phyloP scores from a whole-genome alignment of 2,329 filamentous ascomycete genomes.

The Fusarium austroafricanum region DNA sequence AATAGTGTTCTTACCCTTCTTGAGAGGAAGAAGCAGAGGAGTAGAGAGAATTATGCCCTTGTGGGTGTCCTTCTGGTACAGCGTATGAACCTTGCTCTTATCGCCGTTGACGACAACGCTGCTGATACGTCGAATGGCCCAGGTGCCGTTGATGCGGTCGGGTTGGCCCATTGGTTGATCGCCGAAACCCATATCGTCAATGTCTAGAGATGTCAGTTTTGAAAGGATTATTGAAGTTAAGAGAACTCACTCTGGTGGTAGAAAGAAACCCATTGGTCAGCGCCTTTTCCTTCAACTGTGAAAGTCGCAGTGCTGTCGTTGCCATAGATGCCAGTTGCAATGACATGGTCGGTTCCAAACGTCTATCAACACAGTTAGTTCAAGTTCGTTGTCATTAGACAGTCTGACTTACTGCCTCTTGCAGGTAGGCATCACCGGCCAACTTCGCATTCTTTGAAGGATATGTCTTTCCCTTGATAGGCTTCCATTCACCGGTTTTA shows the following conservation, averaged over 20 bases:
- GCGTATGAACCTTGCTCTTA: slow-evolving; percentile 56
- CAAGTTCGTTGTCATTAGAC: too few relatives aligned
- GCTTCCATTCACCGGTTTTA: slow-evolving; percentile 60
- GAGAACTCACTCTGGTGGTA: slow-evolving; percentile 61
- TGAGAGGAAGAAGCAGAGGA: slow-evolving; percentile 64
- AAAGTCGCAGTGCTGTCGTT: slow-evolving; percentile 65
- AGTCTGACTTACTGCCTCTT: slow-evolving; percentile 56
- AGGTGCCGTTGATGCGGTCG: slow-evolving; percentile 69
- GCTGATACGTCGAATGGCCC: slow-evolving; percentile 69
- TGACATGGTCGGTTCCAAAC: slow-evolving; percentile 59
- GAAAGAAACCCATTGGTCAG: slow-evolving; percentile 66
- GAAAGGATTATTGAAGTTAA: accelerated
- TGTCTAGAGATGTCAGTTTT: slow-evolving; percentile 50
- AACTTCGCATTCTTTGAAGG: slow-evolving; percentile 57
- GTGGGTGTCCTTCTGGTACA: slow-evolving; percentile 64
- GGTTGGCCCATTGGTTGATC: slow-evolving; percentile 66
- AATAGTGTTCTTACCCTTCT: slow-evolving; percentile 66
- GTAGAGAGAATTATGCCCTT: slow-evolving; percentile 71
- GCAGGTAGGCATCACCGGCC: slow-evolving; percentile 58
- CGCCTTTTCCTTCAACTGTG: slow-evolving; percentile 58
- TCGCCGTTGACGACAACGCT: slow-evolving; percentile 69
- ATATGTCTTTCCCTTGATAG: slow-evolving; percentile 61
- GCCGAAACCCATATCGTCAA: slow-evolving; percentile 70
- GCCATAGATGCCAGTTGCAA: slow-evolving; percentile 63
- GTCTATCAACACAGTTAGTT: slow-evolving; percentile 38